Base-by-base conservation (phyloP, 306 rosid genomes). In the Gynostemma pentaphyllum region DNA sequence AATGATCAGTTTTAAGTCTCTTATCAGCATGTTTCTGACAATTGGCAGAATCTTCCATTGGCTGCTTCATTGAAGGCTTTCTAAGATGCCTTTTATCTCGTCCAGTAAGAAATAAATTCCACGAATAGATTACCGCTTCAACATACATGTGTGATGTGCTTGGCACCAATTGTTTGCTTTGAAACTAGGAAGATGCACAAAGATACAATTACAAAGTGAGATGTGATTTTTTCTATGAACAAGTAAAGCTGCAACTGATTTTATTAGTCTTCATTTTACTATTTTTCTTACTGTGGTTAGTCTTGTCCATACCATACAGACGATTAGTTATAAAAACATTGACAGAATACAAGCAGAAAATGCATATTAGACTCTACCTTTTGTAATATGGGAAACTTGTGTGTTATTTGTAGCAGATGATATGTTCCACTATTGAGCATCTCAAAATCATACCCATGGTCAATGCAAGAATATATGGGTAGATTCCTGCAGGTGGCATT, bases 91-190 rank as follows among this genome's bases (percentile, higher is more conserved):
- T 48, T 66, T 62, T 75, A 39, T 76, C 49, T 42, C 74, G 36
- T 67, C 60, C 86, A 47, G 62, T 28, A 71, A 91, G 67, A 46
- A 75, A 63, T 82, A 91, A 80, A 68, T 64, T 63, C 83, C 81
- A 86, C 62, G 89, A 78, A 70, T 78, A 69, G 64, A 92, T 67
- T 51, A 80, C 64, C 52, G 88, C 95, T 82, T 92, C 98, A 52
- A 80, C 85, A 78, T 72, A 88, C 78, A 79, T 64, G 73, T 80
- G 80, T 50, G 84, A 74, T 52, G 66, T 51, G 57, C 70, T 60
- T 48, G 81, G 76, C 19, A 69, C 67, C 50, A 49, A 32, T 13
- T 47, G 36, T 28, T 79, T 76, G 75, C 69, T 77, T 68, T 68
- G 76, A 66, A 72, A 70, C 97, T 91, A 87, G 74, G 68, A 72